phyloP scores from a whole-genome alignment of 1,139 yeast species.

The Lodderomyces orthopsilosis region DNA sequence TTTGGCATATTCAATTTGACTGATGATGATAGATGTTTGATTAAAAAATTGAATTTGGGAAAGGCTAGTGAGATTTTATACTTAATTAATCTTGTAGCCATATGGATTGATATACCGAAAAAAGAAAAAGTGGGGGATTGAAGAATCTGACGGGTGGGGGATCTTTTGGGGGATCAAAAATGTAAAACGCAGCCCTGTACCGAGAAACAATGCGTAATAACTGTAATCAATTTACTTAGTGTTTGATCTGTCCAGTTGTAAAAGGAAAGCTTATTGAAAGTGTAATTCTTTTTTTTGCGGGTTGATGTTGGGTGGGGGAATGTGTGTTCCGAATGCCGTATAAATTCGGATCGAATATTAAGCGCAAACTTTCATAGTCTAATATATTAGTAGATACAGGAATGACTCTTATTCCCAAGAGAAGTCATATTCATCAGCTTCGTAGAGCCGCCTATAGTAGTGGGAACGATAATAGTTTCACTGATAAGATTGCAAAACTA shows the following conservation, averaged over 20 bases:
- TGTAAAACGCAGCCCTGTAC: not conserved
- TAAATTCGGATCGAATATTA: not conserved
- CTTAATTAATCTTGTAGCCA: not conserved
- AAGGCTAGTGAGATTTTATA: not conserved
- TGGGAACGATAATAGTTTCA: too few species aligned
- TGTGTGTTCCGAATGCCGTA: not conserved
- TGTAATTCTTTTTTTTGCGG: not conserved
- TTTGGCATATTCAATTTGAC: conserved; percentile 15
- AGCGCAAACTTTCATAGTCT: not conserved
- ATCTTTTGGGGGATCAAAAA: conserved; percentile 1
- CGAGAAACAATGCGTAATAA: not conserved
- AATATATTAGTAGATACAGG: too few species aligned
- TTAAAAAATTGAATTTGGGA: not conserved
- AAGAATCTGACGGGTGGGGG: not conserved
- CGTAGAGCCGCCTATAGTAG: too few species aligned
- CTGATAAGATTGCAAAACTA: too few species aligned
- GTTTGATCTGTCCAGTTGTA: not conserved
- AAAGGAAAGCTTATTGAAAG: not conserved
- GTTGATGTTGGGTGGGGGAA: not conserved
- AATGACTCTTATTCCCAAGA: too few species aligned
- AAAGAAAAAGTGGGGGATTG: conserved; percentile 1
- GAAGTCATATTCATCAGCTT: not conserved
- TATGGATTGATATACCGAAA: not conserved
- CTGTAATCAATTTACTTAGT: too few species aligned
- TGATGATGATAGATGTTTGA: not conserved